Conservation (phyloP, 345 rosid species). For the Aethionema arabicum region DNA sequence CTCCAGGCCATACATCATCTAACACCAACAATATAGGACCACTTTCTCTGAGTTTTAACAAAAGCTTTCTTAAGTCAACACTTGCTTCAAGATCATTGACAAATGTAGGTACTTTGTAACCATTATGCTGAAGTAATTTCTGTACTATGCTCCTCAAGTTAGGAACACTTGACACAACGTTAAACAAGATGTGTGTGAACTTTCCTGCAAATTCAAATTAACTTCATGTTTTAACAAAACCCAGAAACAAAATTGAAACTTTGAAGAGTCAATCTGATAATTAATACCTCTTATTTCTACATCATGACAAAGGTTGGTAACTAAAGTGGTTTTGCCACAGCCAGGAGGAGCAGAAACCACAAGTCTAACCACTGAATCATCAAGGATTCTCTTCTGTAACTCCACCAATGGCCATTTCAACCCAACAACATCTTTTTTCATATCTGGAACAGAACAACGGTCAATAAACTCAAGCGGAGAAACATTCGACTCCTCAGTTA, state of each 20-base stretch:
- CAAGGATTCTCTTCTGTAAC: conserved; percentile 42
- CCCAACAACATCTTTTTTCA: conserved; percentile 36
- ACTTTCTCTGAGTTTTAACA: conserved; percentile 23
- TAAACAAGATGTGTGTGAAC: conserved; percentile 53
- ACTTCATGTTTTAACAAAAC: too few relatives aligned
- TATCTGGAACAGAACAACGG: too few relatives aligned
- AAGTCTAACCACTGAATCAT: conserved; percentile 17
- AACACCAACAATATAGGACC: conserved; percentile 54
- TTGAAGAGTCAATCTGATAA: background rate
- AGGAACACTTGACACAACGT: conserved; percentile 43
- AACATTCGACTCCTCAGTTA: too few relatives aligned
- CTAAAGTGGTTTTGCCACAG: conserved; percentile 56
- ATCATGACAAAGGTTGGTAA: conserved; percentile 44
- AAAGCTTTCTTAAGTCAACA: conserved; percentile 25
- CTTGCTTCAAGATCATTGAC: conserved; percentile 36
- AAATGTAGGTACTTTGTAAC: conserved; percentile 7
- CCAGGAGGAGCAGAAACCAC: conserved; percentile 61
- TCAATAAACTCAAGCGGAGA: too few relatives aligned
- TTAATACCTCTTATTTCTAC: conserved; percentile 43
- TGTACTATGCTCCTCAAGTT: conserved; percentile 40
- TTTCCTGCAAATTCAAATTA: conserved; percentile 38
- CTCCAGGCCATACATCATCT: conserved; percentile 65
- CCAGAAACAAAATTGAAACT: conserved; percentile 4
- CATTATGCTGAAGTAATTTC: conserved; percentile 35
- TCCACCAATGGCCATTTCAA: conserved; percentile 41